Percentiles rank a stretch among this genome's conserved stretches.
These are phyloP conservation scores for Escallonia herrerae DNA, from an alignment of 129 eudicot species.

Conservation along the genomic window DNA sequence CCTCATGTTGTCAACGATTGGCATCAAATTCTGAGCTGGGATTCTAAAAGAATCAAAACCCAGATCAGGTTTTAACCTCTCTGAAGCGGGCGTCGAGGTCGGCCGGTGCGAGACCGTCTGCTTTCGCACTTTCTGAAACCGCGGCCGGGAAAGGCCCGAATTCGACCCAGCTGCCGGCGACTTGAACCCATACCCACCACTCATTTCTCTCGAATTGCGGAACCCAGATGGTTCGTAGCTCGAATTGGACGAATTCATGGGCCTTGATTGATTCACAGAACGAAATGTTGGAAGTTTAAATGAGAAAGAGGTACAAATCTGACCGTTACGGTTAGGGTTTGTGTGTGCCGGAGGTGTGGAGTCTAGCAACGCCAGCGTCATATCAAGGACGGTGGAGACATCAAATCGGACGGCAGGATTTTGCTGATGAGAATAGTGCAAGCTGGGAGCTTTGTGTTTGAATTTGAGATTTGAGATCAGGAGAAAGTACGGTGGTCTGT, in stretches of 20 bases:
- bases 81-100: neutral
- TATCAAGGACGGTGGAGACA: conserved; percentile 17
- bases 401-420: conserved; percentile 17
- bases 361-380: conserved; percentile 32
- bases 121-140: conserved; percentile 32
- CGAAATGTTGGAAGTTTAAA: neutral
- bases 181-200: conserved; percentile 27
- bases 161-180: conserved; percentile 30
- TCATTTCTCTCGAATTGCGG: conserved; percentile 17
- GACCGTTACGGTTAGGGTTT: conserved; percentile 21
- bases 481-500: too few species aligned
- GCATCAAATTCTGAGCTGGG: conserved; percentile 8
- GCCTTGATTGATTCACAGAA: neutral
- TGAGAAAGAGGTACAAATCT: conserved; percentile 18
- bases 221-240: conserved; percentile 13
- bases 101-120: conserved; percentile 27
- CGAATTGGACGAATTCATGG: conserved; percentile 21
- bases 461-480: too few species aligned
- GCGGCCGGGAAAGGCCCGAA: conserved; percentile 34
- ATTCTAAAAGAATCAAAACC: conserved; percentile 41
- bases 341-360: conserved; percentile 5
- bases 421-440: too few species aligned
- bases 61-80: conserved; percentile 18
- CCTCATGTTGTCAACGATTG: conserved; percentile 37
- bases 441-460: too few species aligned